Base-by-base conservation (phyloP, 352 stramenopile species). In the Discostella stelligera region DNA sequence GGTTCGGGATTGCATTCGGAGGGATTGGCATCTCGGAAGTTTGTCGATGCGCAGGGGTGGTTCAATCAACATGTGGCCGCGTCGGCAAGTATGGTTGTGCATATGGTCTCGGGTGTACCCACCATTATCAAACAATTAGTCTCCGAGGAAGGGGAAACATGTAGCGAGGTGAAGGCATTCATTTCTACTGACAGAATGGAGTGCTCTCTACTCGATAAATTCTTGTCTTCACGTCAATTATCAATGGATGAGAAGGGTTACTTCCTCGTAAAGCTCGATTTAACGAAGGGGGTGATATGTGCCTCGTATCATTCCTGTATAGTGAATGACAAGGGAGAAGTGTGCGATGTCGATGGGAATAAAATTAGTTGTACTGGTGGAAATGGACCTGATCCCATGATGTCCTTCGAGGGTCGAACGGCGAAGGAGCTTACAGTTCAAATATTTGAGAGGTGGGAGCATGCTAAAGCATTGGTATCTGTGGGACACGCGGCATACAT, bases 1-100 rank as follows among this genome's bases (percentile, higher is more conserved):
- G 81, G 81, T 23, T 86, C 73, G 9, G 81, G 81, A 50, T 66
- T 67, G 1, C 81, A 88, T 82, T 66, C 65, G 4, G 52, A 67
- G 10, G 49, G 56, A 46, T 54, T 59, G 11, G 27, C 68, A 14
- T 64, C 77, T 30, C 46, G 82, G 39, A 78, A 74, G 41, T 86
- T 88, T 67, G 73, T 84, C 16, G 81, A 88, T 74, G 44, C 56
- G 44, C 81, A 86, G 66, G 81, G 81, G 14, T 86, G 79, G 73
- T 74, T 83, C 20, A 85, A 85, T 71, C 81, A 88, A 63, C 74
- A 80, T 53, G 77, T 88, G 13, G 77, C 77, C 5, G 55, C 60
- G 4, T 71, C 62, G 46, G 73, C 77, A 10, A 41, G 60, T 32
- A 21, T 55, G 18, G 77, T 88, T 14, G 30, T 84, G 16, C 74